Evolutionary conservation across 257 asterid species (phyloP), one percentile per base, ranked within the genome.

Genomic region (Gentiana straminea): DNA sequence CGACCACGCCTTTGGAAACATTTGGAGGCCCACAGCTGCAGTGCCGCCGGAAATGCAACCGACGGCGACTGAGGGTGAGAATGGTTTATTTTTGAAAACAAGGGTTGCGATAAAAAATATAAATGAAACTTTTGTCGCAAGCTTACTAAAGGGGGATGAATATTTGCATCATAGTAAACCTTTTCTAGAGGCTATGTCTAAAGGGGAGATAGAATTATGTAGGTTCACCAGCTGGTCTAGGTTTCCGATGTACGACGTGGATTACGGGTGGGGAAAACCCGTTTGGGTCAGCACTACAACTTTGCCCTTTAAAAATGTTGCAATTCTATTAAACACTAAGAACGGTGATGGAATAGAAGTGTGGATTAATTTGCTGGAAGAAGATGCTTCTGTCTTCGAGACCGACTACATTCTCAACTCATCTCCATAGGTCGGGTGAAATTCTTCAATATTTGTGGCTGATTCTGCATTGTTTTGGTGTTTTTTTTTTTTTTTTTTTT

Each of bases 101-200:
- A 62, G 78, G 60, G 48, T 24, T 15, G 62, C 73, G 13, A 67
- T 73, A 55, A 60, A 66, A 24, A 65, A 44, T 37, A 65, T 74
- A 13, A 52, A 68, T 13, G 54, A 33, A 0, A 59, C 64, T 4
- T 73, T 59, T 34, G 35, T 64, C 24, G 24, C 24, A 13, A 35
- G 62, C 6, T 32, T 24, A 35, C 4, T 45, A 8, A 35, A 44
- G 5, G 49, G 47, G 13, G 60, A 51, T 10, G 54, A 33, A 8
- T 62, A 57, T 43, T 24, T 65, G 64, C 59, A 51, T 1, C 35
- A 45, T 33, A 1, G 71, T 48, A 52, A 33, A 0, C 46, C 47
- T 33, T 43, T 52, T 1, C 7, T 1, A 33, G 53, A n/a, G 24
- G 5, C 24, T 4, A 13, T 49, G 2, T 33, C 50, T 0, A 57